Percentiles rank a stretch among this genome's conserved stretches.
Evolutionary conservation across 768 basidiomycete genomes (phyloP).

Genomic region (Pisolithus orientalis): DNA sequence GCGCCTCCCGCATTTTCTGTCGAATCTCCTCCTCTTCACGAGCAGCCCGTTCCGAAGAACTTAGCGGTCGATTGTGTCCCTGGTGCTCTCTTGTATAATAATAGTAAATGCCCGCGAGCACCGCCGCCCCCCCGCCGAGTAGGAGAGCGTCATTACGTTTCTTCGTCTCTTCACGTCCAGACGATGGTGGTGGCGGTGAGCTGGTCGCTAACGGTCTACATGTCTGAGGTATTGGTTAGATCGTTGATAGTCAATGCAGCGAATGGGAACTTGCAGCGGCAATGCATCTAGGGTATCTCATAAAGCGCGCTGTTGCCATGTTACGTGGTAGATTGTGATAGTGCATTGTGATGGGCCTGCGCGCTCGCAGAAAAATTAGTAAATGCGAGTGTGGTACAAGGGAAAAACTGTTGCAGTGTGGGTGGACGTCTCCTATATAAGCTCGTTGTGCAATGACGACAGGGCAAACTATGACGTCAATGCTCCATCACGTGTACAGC

Average conservation of each 20-base stretch:
- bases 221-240: slow-evolving; percentile 1
- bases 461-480: background rate
- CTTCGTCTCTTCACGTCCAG: slow-evolving; percentile 5
- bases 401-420: background rate
- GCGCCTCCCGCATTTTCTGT: slow-evolving; percentile 19
- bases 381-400: background rate
- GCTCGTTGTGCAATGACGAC: too few species aligned
- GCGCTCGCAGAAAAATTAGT: background rate
- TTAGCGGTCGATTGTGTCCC: slow-evolving; percentile 9
- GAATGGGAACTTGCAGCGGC: slow-evolving; percentile 1
- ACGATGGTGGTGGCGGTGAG: slow-evolving; percentile 7
- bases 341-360: background rate
- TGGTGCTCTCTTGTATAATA: slow-evolving; percentile 27
- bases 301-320: background rate
- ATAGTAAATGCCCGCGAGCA: slow-evolving; percentile 32
- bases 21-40: slow-evolving; percentile 29
- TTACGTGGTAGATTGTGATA: background rate
- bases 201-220: slow-evolving; percentile 12
- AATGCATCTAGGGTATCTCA: background rate
- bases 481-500: background rate
- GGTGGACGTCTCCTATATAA: too few species aligned
- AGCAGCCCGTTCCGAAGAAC: slow-evolving; percentile 13
- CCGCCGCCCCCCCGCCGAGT: slow-evolving; percentile 25
- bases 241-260: background rate
- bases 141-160: slow-evolving; percentile 22